Base-by-base conservation (phyloP, 2,329 filamentous ascomycete genomes). In the Orbilia blumenaviensis region DNA sequence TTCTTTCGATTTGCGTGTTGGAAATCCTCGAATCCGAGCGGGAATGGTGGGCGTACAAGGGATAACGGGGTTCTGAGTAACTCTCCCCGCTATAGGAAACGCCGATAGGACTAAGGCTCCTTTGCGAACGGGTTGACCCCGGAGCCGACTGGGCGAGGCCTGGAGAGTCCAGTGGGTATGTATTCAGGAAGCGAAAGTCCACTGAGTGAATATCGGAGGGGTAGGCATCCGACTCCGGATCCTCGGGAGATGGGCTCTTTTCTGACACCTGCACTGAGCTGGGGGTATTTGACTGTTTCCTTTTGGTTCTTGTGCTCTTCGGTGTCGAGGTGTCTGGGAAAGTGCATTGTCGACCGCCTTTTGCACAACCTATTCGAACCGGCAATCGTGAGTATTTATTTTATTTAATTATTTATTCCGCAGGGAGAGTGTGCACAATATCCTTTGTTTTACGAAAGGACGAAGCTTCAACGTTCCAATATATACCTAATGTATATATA, bases 331-430 rank as follows among this genome's bases (percentile, higher is more conserved):
- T 84, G 54, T 94, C 92, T 1, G 95, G 94, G 82, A 97, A 99
- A 72, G 91, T 86, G 82, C 95, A 99, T 78, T 96, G 92, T 83
- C 95, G 88, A 79, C 90, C 92, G 58, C 94, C 95, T 83, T 98
- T 99, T 80, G 89, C 91, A 83, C 95, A 99, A 81, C 94, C 93
- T 91, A 77, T 44, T 12, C 58, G 56, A 34, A 38, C 16, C 2
- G 2, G 42, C 10, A 23, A 41, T 7, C 18, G 25, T 63, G n/a
- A 69, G 54, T 6, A 16, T 56, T 44, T 44, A 25, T 48, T 50
- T 34, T 32, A 14, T n/a, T n/a, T n/a, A n/a, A n/a, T n/a, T n/a
- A n/a, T n/a, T n/a, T n/a, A n/a, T n/a, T n/a, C n/a, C n/a, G n/a
- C n/a, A n/a, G n/a, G n/a, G n/a, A n/a, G n/a, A n/a, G n/a, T n/a